These are phyloP conservation scores for Backusella australiensis DNA, from an alignment of 192 early-diverging fungal species.

Conservation along the genomic window DNA sequence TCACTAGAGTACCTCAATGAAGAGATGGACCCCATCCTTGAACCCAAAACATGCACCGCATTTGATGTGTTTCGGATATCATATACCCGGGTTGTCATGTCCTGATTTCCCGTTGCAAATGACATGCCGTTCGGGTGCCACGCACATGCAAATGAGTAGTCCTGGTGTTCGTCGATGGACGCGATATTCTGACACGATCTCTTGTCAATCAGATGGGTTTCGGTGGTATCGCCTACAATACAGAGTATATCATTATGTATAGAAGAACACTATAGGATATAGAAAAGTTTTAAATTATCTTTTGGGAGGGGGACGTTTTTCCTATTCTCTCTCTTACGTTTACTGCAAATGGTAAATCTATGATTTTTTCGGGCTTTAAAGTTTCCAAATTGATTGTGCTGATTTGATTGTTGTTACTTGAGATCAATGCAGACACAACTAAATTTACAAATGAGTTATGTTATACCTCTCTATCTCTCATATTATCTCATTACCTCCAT, in stretches of 20 bases:
- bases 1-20: conserved; percentile 58
- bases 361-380: conserved; percentile 29
- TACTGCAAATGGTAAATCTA: conserved; percentile 51
- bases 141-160: conserved; percentile 68
- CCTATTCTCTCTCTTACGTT: conserved; percentile 42
- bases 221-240: conserved; percentile 53
- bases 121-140: conserved; percentile 56
- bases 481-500: conserved; percentile 34
- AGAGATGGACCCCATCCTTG: conserved; percentile 55
- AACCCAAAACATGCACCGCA: conserved; percentile 48
- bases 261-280: conserved; percentile 48
- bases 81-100: conserved; percentile 54
- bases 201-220: conserved; percentile 44
- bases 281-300: background rate
- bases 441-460: too few relatives aligned
- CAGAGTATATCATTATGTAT: conserved; percentile 54
- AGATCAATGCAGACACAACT: conserved; percentile 46
- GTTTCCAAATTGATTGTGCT: conserved; percentile 49
- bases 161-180: conserved; percentile 55
- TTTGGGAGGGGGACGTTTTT: background rate
- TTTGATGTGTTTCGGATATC: conserved; percentile 58
- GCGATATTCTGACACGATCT: conserved; percentile 42
- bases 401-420: conserved; percentile 53
- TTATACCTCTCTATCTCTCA: too few relatives aligned
- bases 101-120: conserved; percentile 69